Conservation (phyloP, 768 basidiomycete genomes). For the Leccinum longicurvipes region DNA sequence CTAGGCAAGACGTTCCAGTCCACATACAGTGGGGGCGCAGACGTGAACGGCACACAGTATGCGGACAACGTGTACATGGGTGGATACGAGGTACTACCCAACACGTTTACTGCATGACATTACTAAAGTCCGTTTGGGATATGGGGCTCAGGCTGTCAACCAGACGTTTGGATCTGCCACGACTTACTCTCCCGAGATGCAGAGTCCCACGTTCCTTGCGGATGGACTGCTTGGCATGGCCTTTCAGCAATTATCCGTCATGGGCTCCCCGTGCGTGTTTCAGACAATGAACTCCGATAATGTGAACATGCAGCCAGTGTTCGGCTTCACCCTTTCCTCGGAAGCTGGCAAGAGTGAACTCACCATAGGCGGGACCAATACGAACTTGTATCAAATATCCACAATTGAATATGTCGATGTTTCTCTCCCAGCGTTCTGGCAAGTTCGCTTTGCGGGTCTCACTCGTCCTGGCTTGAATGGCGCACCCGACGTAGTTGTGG, state of each 20-base stretch:
- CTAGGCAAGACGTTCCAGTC: slow-evolving; percentile 29
- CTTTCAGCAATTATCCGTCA: slow-evolving; percentile 38
- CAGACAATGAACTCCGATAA: slow-evolving; percentile 42
- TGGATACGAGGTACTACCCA: slow-evolving; percentile 30
- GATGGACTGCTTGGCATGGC: slow-evolving; percentile 46
- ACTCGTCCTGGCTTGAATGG: slow-evolving; percentile 20
- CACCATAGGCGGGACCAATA: slow-evolving; percentile 53
- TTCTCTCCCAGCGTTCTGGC: slow-evolving; percentile 35
- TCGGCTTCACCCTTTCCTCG: slow-evolving; percentile 47
- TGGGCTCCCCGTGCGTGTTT: slow-evolving; percentile 38
- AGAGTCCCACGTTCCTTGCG: slow-evolving; percentile 21
- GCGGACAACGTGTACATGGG: slow-evolving; percentile 42
- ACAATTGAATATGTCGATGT: slow-evolving; percentile 37
- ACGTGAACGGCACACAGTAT: slow-evolving; percentile 38
- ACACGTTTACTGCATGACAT: slow-evolving; percentile 9
- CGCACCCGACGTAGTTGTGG: slow-evolving; percentile 22
- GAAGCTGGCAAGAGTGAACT: slow-evolving; percentile 45
- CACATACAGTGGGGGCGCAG: slow-evolving; percentile 38
- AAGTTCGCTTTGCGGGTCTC: slow-evolving; percentile 33
- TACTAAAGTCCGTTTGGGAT: background rate
- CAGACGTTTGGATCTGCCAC: slow-evolving; percentile 46
- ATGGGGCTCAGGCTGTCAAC: slow-evolving; percentile 24
- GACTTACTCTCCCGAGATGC: slow-evolving; percentile 34
- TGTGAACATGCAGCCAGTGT: slow-evolving; percentile 34
- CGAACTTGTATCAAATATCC: slow-evolving; percentile 40